Conservation (phyloP, 139 green algal species). For the Chlamydomonas incerta region DNA sequence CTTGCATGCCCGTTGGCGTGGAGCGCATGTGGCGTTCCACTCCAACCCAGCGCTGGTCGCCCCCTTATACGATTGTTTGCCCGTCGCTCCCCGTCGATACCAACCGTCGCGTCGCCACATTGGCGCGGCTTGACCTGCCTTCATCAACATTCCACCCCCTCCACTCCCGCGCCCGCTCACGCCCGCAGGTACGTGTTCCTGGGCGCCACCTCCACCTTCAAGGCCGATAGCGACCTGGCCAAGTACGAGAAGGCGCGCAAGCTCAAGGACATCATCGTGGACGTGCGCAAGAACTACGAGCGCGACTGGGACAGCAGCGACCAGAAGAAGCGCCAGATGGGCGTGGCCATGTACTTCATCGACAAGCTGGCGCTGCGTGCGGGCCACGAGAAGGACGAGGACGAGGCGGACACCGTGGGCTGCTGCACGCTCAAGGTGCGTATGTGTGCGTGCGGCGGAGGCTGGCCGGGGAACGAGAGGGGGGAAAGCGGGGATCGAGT, state of each 20-base stretch:
- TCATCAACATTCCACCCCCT: too few species aligned
- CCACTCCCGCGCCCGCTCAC: too few species aligned
- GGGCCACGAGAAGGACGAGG: slow-evolving; percentile 98
- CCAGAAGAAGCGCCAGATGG: slow-evolving; percentile 87
- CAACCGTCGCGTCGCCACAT: too few species aligned
- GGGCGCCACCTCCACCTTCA: slow-evolving; percentile 91
- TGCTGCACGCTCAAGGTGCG: slow-evolving; percentile 94
- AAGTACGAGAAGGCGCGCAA: slow-evolving; percentile 99
- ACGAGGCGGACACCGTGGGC: slow-evolving; percentile 99
- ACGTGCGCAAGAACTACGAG: slow-evolving; percentile 73
- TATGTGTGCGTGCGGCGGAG: too few species aligned
- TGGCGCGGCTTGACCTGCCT: too few species aligned
- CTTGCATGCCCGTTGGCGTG: too few species aligned
- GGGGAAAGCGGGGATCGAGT: too few species aligned
- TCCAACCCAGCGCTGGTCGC: too few species aligned
- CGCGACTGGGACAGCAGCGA: slow-evolving; percentile 72
- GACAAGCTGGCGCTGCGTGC: slow-evolving; percentile 97
- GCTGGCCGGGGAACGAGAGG: neutral
- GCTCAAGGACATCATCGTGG: slow-evolving; percentile 81
- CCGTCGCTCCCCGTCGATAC: too few species aligned
- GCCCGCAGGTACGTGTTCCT: slow-evolving; percentile 99
- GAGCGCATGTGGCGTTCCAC: too few species aligned
- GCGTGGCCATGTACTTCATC: slow-evolving; percentile 96
- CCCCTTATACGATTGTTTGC: too few species aligned
- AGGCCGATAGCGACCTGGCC: slow-evolving; percentile 89